Base-by-base conservation (phyloP, 805 yeast genomes). In the Cyberlindnera petersonii region DNA sequence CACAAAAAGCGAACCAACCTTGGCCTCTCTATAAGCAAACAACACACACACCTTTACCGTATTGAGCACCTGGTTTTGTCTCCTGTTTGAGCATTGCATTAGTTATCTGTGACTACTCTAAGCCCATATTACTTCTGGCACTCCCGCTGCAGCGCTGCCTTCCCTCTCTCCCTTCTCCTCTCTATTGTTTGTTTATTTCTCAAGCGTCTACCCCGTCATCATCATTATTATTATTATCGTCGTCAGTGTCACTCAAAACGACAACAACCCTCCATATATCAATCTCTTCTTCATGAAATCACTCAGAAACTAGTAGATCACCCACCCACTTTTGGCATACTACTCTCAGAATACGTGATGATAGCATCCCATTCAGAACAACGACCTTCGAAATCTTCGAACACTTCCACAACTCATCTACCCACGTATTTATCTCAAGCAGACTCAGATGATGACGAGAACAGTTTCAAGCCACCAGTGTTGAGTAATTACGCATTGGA, bases 401-500 rank as follows among this genome's bases (percentile, higher is more conserved):
- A 33, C 23, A 11, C 42, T 7, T 36, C 45, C 34, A n/a, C 37
- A 17, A n/a, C 35, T 33, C 17, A 33, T 9, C 33, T 35, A 29
- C 42, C 51, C 14, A 31, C 44, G 4, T 45, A 35, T 30, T 37
- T 44, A 20, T 32, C 24, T 7, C 51, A 43, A 21, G 38, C 44
- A 4, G 59, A 54, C n/a, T 54, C 58, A 0, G 59, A 54, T 33
- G 68, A 64, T 35, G 69, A 64, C 35, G 81, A 75, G 43, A 70
- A 65, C 44, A 71, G 74, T 27, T 72, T 72, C 50, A 64, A 71
- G 31, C 82, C 82, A 1, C 84, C 84, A 3, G 76, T 75, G 11
- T 62, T 77, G 43, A 76, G 82, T 51, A 68, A 76, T 6, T 78
- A 76, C 50, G 75, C 79, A 26, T 64, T 74, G 16, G 81, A 78